Evolutionary conservation across 768 basidiomycete genomes (phyloP).

Genomic region (Termitomyces sp.): DNA sequence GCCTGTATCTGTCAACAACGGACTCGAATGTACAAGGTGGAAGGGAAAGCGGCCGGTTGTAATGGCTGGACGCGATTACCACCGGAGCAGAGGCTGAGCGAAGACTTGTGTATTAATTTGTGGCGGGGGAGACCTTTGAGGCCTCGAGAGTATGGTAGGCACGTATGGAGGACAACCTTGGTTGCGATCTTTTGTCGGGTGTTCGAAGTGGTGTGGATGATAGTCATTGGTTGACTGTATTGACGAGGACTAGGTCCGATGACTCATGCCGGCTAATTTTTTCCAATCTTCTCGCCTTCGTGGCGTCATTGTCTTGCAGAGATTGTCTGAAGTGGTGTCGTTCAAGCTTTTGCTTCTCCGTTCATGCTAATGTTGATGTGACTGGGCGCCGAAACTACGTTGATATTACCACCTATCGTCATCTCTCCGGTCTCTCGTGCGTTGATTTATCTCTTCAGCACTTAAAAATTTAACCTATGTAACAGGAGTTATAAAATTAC

Average conservation of each 20-base stretch:
- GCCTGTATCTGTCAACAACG: constrained; percentile 9
- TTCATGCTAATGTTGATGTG: background rate
- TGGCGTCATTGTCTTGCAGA: constrained; percentile 9
- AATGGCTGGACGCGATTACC: constrained; percentile 28
- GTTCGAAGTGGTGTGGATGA: background rate
- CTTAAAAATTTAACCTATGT: background rate
- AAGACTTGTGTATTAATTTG: constrained; percentile 29
- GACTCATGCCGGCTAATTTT: constrained; percentile 23
- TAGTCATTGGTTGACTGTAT: background rate
- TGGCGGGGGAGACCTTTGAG: constrained; percentile 36
- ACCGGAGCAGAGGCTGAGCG: constrained; percentile 34
- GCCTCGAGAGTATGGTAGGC: constrained; percentile 38
- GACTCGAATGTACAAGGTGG: constrained; percentile 16
- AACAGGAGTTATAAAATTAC: constrained; percentile 25
- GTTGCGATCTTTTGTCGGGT: constrained; percentile 12
- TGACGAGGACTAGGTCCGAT: constrained; percentile 19
- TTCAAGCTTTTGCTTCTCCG: background rate
- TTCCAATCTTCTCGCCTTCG: constrained; percentile 20
- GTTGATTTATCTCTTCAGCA: constrained; percentile 17
- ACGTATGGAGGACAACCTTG: constrained; percentile 10
- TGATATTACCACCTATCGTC: background rate
- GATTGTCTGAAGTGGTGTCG: background rate
- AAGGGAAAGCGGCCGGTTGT: constrained; percentile 28
- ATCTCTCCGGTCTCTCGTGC: constrained; percentile 10
- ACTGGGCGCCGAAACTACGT: background rate